A percentile compares a stretch with the other conserved stretches of the same genome.
Evolutionary conservation across 1,139 yeast genomes (phyloP).

Genomic region (Suhomyces panamericanus): DNA sequence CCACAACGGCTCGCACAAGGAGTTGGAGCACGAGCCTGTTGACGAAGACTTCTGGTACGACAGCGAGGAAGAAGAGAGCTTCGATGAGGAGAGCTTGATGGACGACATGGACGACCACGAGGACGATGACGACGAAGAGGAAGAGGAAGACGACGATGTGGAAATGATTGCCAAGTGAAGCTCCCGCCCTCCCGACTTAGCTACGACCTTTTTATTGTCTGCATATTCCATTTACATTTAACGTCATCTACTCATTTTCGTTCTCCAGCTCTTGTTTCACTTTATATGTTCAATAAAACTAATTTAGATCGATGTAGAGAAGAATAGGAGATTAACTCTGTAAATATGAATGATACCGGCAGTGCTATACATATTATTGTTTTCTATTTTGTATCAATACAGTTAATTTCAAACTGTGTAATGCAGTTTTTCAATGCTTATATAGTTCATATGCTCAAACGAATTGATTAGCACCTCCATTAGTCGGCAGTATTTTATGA

Average conservation of each 20-base stretch:
- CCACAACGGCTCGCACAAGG: constrained; percentile 37
- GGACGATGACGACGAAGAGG: constrained; percentile 59
- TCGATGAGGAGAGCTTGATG: constrained; percentile 56
- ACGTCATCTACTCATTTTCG: constrained; percentile 8
- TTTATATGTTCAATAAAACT: constrained; percentile 5
- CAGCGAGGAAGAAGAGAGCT: constrained; percentile 55
- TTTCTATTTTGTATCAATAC: too few species aligned
- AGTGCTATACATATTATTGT: too few species aligned
- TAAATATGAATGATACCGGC: too few species aligned
- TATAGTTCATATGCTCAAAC: too few species aligned
- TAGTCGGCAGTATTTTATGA: neutral
- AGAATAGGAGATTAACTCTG: too few species aligned
- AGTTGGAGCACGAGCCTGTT: constrained; percentile 61
- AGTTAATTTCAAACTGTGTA: too few species aligned
- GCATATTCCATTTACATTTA: constrained; percentile 10
- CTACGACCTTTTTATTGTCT: constrained; percentile 7
- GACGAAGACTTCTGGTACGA: constrained; percentile 90
- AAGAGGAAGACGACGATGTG: constrained; percentile 47
- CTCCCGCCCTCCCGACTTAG: neutral
- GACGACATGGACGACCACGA: constrained; percentile 56
- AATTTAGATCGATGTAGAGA: too few species aligned
- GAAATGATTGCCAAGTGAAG: constrained; percentile 25
- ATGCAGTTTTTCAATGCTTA: too few species aligned
- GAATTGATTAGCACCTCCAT: too few species aligned
- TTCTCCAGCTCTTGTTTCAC: constrained; percentile 7